Conservation (phyloP, 164 flowering plant species). For the Saururus chinensis region DNA sequence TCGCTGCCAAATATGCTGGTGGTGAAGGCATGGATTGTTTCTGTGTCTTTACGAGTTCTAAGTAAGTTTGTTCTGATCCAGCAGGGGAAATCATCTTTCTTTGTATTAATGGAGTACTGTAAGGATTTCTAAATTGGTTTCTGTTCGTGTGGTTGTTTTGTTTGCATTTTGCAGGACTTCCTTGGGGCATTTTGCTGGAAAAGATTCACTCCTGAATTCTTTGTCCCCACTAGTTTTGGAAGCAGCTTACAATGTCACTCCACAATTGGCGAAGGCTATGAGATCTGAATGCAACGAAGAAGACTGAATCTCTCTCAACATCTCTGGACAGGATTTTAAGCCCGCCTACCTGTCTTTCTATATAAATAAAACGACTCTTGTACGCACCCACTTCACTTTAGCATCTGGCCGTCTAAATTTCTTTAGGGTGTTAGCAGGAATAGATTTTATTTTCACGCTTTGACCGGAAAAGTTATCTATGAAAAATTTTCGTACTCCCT, state of each 20-base stretch:
- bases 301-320: too few relatives aligned
- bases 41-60: slow-evolving; percentile 47
- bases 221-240: slow-evolving; percentile 43
- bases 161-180: slow-evolving; percentile 27
- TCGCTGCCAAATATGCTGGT: slow-evolving; percentile 40
- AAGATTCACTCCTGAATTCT: slow-evolving; percentile 33
- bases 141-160: neutral
- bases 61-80: slow-evolving; percentile 21
- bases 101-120: too few relatives aligned
- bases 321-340: too few relatives aligned
- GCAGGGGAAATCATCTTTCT: neutral
- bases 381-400: too few relatives aligned
- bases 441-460: too few relatives aligned
- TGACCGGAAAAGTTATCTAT: too few relatives aligned
- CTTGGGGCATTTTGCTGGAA: slow-evolving; percentile 46
- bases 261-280: slow-evolving; percentile 11
- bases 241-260: slow-evolving; percentile 40
- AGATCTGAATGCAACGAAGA: neutral
- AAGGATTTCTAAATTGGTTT: neutral
- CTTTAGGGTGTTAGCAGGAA: too few relatives aligned
- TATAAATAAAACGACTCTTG: too few relatives aligned
- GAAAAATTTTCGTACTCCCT: too few relatives aligned
- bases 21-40: slow-evolving; percentile 53
- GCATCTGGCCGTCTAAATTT: too few relatives aligned
- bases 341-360: too few relatives aligned